Evolutionary conservation across 352 stramenopile genomes (phyloP).

Genomic region (Phytophthora fragariaefolia): DNA sequence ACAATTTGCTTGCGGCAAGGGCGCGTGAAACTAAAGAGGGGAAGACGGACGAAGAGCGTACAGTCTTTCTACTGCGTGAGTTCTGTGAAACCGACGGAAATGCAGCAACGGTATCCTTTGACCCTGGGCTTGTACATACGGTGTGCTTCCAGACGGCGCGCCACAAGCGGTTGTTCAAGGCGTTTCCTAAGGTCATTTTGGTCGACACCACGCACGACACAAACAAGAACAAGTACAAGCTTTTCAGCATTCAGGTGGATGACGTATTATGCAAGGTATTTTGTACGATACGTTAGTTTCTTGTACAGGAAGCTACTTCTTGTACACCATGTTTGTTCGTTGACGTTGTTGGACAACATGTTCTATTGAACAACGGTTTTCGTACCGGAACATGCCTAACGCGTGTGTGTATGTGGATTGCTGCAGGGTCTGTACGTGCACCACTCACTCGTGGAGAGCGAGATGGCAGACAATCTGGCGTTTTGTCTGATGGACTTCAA

Average conservation of each 20-base stretch:
- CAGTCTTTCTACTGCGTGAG: conserved; percentile 11
- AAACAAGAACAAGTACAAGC: conserved; percentile 29
- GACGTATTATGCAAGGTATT: conserved; percentile 19
- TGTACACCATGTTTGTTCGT: not conserved
- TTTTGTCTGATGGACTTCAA: conserved; percentile 16
- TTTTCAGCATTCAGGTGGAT: conserved; percentile 21
- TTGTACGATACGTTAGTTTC: not conserved
- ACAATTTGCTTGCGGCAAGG: conserved; percentile 4
- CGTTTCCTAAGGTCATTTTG: conserved; percentile 23
- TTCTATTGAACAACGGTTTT: not conserved
- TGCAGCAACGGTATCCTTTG: conserved; percentile 1
- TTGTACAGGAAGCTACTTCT: not conserved
- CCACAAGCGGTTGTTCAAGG: conserved; percentile 19
- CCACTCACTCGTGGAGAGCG: conserved; percentile 17
- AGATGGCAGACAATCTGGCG: conserved; percentile 6
- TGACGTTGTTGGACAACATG: not conserved
- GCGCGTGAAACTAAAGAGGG: not conserved
- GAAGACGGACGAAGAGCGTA: conserved; percentile 9
- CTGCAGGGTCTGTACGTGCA: conserved; percentile 20
- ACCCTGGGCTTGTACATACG: conserved; percentile 7
- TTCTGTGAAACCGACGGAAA: conserved; percentile 12
- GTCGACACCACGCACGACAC: conserved; percentile 19
- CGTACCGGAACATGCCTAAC: conserved; percentile 3
- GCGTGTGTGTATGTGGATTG: not conserved
- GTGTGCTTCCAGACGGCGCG: conserved; percentile 20